phyloP scores from a whole-genome alignment of 2,329 filamentous ascomycete genomes.

The Sclerotinia minor region DNA sequence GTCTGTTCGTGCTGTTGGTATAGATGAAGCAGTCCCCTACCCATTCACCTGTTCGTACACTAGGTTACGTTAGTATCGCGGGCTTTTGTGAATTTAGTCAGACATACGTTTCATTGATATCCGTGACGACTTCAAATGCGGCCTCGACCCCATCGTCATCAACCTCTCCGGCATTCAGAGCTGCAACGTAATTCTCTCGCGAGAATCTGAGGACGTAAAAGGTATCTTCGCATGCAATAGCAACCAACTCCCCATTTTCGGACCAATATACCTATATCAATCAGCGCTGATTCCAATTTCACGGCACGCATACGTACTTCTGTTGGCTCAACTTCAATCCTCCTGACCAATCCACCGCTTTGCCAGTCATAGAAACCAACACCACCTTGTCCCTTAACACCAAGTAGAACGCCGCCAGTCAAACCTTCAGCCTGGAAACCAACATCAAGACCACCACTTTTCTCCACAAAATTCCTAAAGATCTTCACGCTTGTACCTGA shows the following conservation, averaged over 20 bases:
- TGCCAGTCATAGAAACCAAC: conserved; percentile 98
- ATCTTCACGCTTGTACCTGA: conserved; percentile 93
- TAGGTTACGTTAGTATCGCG: conserved; percentile 43
- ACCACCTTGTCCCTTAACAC: conserved; percentile 91
- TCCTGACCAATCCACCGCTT: conserved; percentile 80
- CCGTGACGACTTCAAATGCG: conserved; percentile 93
- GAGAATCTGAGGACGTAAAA: conserved; percentile 95
- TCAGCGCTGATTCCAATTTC: conserved; percentile 20
- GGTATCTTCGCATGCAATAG: conserved; percentile 89
- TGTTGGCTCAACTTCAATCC: conserved; percentile 78
- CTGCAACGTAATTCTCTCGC: conserved; percentile 82
- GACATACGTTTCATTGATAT: conserved; percentile 81
- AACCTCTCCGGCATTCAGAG: conserved; percentile 75
- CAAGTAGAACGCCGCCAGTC: conserved; percentile 83
- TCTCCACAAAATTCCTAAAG: conserved; percentile 97
- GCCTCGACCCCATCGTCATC: conserved; percentile 88
- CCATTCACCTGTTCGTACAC: conserved; percentile 93
- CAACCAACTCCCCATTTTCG: conserved; percentile 89
- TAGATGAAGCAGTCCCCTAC: conserved; percentile 99
- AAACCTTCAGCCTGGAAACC: conserved; percentile 94
- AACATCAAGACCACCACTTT: conserved; percentile 83
- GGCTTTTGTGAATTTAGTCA: neutral
- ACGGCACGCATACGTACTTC: conserved; percentile 32
- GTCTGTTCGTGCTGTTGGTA: conserved; percentile 91
- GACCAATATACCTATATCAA: conserved; percentile 82